phyloP scores from a whole-genome alignment of 176 grass and related monocot genomes.

The Ensete glaucum region DNA sequence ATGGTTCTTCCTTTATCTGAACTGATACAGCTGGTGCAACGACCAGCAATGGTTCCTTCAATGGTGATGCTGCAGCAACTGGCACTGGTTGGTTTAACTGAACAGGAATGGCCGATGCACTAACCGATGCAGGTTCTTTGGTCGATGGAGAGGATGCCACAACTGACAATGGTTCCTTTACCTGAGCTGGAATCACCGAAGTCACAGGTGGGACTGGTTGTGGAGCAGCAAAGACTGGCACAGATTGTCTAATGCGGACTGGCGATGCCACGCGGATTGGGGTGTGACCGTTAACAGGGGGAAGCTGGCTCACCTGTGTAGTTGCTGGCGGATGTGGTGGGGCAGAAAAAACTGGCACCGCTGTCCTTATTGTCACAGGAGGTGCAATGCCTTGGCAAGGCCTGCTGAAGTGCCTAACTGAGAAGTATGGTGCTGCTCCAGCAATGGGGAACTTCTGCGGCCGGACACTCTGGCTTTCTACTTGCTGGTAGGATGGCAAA shows the following conservation, averaged over 20 bases:
- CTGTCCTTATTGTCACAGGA: slow-evolving; percentile 83
- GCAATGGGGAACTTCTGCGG: slow-evolving; percentile 60
- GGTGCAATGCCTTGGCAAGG: slow-evolving; percentile 82
- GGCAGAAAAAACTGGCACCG: slow-evolving; percentile 91
- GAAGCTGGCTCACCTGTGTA: slow-evolving; percentile 44
- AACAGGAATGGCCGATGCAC: neutral
- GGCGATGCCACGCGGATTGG: slow-evolving; percentile 72
- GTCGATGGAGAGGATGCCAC: neutral
- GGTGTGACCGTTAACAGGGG: slow-evolving; percentile 43
- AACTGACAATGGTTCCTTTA: slow-evolving; percentile 27
- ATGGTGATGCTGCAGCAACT: neutral
- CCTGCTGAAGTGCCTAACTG: slow-evolving; percentile 58
- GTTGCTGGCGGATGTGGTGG: slow-evolving; percentile 65
- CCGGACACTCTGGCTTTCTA: slow-evolving; percentile 32
- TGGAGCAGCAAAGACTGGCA: slow-evolving; percentile 54
- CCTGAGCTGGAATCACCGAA: slow-evolving; percentile 39
- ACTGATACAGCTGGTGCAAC: neutral
- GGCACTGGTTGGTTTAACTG: slow-evolving; percentile 30
- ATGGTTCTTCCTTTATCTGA: neutral
- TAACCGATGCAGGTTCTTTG: slow-evolving; percentile 2
- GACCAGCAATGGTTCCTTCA: neutral
- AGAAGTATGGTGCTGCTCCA: slow-evolving; percentile 70
- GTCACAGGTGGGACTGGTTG: slow-evolving; percentile 27
- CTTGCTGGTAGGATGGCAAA: slow-evolving; percentile 10
- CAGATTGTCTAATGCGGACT: slow-evolving; percentile 59